phyloP scores from a whole-genome alignment of 495 filamentous ascomycete species.

The Glarea lozoyensis region DNA sequence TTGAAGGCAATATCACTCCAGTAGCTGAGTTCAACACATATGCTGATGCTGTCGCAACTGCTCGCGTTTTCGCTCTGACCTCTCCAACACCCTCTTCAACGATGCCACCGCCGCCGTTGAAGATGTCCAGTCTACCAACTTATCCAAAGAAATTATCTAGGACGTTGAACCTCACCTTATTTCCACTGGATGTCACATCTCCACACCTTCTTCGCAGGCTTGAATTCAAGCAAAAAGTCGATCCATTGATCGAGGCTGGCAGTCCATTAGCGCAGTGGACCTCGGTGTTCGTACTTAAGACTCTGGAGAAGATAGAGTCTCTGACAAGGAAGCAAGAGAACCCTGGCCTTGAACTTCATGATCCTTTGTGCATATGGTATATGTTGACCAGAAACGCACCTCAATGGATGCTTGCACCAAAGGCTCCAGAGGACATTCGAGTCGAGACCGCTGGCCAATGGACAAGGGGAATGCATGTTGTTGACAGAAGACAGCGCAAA shows the following conservation, averaged over 20 bases:
- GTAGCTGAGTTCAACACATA: slow-evolving; percentile 78
- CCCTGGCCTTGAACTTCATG: slow-evolving; percentile 67
- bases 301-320: slow-evolving; percentile 67
- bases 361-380: slow-evolving; percentile 86
- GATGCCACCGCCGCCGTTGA: slow-evolving; percentile 52
- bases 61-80: slow-evolving; percentile 82
- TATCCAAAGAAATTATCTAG: slow-evolving; percentile 60
- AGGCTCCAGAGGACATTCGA: slow-evolving; percentile 59
- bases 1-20: slow-evolving; percentile 74
- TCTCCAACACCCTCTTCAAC: slow-evolving; percentile 60
- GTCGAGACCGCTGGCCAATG: slow-evolving; percentile 87
- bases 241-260: slow-evolving; percentile 37
- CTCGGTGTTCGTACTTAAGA: slow-evolving; percentile 63
- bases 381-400: slow-evolving; percentile 50
- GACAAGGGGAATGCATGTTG: slow-evolving; percentile 84
- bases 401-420: slow-evolving; percentile 36
- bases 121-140: slow-evolving; percentile 39
- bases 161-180: slow-evolving; percentile 64
- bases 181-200: slow-evolving; percentile 85
- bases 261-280: slow-evolving; percentile 83
- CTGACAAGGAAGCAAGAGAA: slow-evolving; percentile 42
- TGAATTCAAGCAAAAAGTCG: slow-evolving; percentile 47
- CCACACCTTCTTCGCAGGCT: slow-evolving; percentile 57
- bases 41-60: slow-evolving; percentile 76
- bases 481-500: slow-evolving; percentile 61